These are phyloP conservation scores for Pseudogymnoascus sp. DNA, from an alignment of 2,329 filamentous ascomycete genomes.

Conservation along the genomic window DNA sequence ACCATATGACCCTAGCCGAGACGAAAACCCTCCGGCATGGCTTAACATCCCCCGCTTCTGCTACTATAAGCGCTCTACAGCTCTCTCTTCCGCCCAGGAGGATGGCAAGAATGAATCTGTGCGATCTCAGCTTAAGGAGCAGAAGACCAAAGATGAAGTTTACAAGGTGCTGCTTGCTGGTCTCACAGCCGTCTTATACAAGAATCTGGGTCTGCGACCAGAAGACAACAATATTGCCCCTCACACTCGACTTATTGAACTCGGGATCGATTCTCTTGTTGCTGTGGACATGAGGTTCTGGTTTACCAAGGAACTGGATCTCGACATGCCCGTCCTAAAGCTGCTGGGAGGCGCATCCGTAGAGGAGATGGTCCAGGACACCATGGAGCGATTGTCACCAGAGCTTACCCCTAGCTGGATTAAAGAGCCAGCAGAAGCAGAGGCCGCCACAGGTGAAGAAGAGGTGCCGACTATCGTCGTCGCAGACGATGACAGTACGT, in stretches of 20 bases:
- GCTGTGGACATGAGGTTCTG: conserved; percentile 7
- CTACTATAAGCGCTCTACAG: neutral
- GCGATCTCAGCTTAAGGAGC: neutral
- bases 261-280: conserved; percentile 9
- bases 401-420: neutral
- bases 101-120: neutral
- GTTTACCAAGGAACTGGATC: conserved; percentile 9
- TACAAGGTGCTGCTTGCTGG: neutral
- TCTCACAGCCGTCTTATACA: neutral
- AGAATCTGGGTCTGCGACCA: neutral
- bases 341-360: conserved; percentile 30
- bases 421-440: neutral
- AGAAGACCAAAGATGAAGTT: neutral
- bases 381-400: neutral
- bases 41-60: neutral
- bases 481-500: neutral
- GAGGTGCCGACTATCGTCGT: neutral
- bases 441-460: neutral
- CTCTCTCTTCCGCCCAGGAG: neutral
- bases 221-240: neutral
- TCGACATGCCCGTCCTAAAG: conserved; percentile 38
- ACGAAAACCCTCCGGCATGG: conserved; percentile 15
- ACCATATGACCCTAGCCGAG: conserved; percentile 12
- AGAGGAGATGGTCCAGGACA: conserved; percentile 11
- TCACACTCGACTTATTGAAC: neutral